Evolutionary conservation across 495 filamentous ascomycete species (phyloP).

Genomic region (Bryoglossum gracile): DNA sequence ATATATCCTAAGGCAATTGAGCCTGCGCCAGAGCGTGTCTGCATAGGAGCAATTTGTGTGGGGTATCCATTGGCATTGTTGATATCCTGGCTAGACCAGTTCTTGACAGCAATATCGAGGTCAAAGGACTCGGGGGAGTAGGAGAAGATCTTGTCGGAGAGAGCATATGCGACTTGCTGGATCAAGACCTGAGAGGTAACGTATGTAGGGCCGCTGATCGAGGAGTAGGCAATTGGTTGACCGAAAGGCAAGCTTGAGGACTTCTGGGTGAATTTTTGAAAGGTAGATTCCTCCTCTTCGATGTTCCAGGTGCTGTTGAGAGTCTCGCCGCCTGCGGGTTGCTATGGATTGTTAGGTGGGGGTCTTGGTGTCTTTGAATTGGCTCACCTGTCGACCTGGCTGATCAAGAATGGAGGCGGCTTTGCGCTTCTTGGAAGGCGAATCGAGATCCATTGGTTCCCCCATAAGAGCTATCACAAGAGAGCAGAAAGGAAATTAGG

Average conservation of each 20-base stretch:
- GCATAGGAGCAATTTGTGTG: constrained; percentile 69
- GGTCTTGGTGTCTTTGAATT: no score
- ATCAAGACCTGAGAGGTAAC: constrained; percentile 83
- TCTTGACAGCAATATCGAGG: constrained; percentile 69
- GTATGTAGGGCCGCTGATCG: constrained; percentile 84
- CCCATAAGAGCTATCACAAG: constrained; percentile 12
- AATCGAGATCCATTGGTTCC: constrained; percentile 18
- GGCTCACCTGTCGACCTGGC: not conserved
- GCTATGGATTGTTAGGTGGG: no score
- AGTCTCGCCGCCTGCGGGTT: constrained; percentile 15
- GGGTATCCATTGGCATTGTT: constrained; percentile 75
- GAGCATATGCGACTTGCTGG: constrained; percentile 88
- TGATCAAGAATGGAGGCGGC: constrained; percentile 9
- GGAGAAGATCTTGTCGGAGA: constrained; percentile 94
- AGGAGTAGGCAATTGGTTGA: constrained; percentile 47
- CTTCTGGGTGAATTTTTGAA: constrained; percentile 25
- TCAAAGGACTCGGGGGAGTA: constrained; percentile 93
- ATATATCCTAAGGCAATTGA: constrained; percentile 92
- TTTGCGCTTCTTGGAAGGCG: constrained; percentile 15
- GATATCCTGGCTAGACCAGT: constrained; percentile 60
- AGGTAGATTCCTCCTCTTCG: constrained; percentile 11
- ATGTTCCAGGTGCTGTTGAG: constrained; percentile 24
- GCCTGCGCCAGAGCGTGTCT: constrained; percentile 84
- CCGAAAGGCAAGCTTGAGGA: constrained; percentile 58
- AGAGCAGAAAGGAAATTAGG: not conserved